A percentile compares a stretch with the other conserved stretches of the same genome.
Evolutionary conservation across 2,329 filamentous ascomycete species (phyloP).

Genomic region (Aaosphaeria pasadenensis): DNA sequence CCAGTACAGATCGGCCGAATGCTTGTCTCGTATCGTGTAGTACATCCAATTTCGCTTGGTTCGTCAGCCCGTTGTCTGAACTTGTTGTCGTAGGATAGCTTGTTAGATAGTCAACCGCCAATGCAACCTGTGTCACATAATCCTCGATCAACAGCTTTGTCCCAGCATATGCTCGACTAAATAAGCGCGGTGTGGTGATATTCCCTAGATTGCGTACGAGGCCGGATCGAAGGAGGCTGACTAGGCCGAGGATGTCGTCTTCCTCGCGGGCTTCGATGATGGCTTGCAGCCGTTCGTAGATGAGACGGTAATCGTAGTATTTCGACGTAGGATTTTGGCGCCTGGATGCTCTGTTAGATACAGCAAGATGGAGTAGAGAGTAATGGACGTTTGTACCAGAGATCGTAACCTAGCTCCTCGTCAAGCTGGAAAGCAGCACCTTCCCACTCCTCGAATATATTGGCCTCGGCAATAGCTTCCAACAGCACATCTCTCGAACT

Average conservation of each 20-base stretch:
- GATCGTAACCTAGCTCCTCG: slow-evolving; percentile 72
- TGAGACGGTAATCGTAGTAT: slow-evolving; percentile 83
- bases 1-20: slow-evolving; percentile 80
- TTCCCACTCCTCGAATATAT: slow-evolving; percentile 81
- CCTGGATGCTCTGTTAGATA: slow-evolving; percentile 48
- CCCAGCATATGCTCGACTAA: slow-evolving; percentile 80
- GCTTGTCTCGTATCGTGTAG: slow-evolving; percentile 84
- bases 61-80: slow-evolving; percentile 56
- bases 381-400: slow-evolving; percentile 57
- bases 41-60: slow-evolving; percentile 79
- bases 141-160: slow-evolving; percentile 90
- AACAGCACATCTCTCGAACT: slow-evolving; percentile 65
- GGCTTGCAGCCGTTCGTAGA: slow-evolving; percentile 70
- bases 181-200: slow-evolving; percentile 77
- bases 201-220: slow-evolving; percentile 84
- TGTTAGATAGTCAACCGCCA: slow-evolving; percentile 74
- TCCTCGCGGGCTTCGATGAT: slow-evolving; percentile 67
- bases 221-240: slow-evolving; percentile 76
- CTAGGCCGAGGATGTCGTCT: slow-evolving; percentile 69
- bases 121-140: slow-evolving; percentile 81
- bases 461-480: slow-evolving; percentile 62
- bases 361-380: not conserved
- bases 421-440: slow-evolving; percentile 81
- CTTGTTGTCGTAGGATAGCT: slow-evolving; percentile 56
- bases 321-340: slow-evolving; percentile 76